phyloP scores from a whole-genome alignment of 495 filamentous ascomycete species.

The Daldinia vernicosa region DNA sequence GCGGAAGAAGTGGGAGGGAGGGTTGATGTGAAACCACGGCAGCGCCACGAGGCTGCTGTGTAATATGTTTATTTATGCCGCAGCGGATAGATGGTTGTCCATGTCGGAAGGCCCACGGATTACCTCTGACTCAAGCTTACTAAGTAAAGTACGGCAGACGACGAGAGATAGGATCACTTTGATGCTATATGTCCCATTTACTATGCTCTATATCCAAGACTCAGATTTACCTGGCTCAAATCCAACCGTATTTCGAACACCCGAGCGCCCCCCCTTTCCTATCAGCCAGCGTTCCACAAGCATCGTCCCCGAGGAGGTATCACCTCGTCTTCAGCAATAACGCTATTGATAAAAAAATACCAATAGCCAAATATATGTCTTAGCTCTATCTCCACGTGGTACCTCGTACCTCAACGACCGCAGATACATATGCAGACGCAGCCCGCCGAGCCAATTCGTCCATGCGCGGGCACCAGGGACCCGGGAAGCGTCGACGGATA shows the following conservation, averaged over 20 bases:
- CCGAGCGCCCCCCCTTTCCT: neutral
- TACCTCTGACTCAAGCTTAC: slow-evolving; percentile 13
- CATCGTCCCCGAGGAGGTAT: neutral
- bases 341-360: neutral
- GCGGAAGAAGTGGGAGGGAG: slow-evolving; percentile 6
- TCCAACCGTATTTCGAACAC: neutral
- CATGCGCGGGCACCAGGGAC: slow-evolving; percentile 2
- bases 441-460: slow-evolving; percentile 1
- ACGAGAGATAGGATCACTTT: neutral
- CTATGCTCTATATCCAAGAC: neutral
- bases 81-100: slow-evolving; percentile 14
- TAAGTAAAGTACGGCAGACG: slow-evolving; percentile 8
- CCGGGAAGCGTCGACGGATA: slow-evolving; percentile 15
- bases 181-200: neutral
- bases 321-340: neutral
- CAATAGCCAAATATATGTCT: neutral
- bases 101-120: neutral
- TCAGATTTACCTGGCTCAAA: neutral
- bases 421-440: neutral
- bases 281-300: neutral
- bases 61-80: slow-evolving; percentile 43
- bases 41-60: slow-evolving; percentile 29
- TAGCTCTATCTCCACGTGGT: slow-evolving; percentile 2
- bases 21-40: slow-evolving; percentile 5
- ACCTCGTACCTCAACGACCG: neutral